phyloP scores from a whole-genome alignment of 2,329 filamentous ascomycete genomes.

The Lachnellula occidentalis region DNA sequence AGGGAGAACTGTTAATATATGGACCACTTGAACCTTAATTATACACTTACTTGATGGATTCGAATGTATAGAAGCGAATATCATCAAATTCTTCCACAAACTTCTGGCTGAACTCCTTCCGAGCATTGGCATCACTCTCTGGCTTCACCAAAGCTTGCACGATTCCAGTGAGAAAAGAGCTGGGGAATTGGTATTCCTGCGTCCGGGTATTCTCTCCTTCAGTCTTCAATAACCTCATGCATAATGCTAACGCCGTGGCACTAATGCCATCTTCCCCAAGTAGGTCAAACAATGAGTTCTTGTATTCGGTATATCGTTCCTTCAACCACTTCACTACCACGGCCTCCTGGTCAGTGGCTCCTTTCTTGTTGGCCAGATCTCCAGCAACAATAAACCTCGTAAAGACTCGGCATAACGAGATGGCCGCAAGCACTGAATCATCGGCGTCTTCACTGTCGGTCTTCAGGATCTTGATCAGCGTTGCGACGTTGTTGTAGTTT shows the following conservation, averaged over 20 bases:
- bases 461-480: constrained; percentile 57
- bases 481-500: constrained; percentile 86
- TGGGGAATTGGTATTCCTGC: constrained; percentile 65
- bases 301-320: constrained; percentile 67
- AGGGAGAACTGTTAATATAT: constrained; percentile 8
- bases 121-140: constrained; percentile 51
- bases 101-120: constrained; percentile 69
- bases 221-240: constrained; percentile 79
- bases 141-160: constrained; percentile 56
- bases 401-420: constrained; percentile 83
- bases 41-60: constrained; percentile 59
- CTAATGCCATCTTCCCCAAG: constrained; percentile 60
- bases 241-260: constrained; percentile 66
- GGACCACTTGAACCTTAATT: neutral
- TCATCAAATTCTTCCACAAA: constrained; percentile 79
- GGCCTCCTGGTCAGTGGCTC: constrained; percentile 64
- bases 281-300: constrained; percentile 53
- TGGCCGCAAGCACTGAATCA: constrained; percentile 60
- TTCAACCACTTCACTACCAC: constrained; percentile 75
- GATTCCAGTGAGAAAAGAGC: constrained; percentile 59
- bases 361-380: constrained; percentile 59
- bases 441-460: constrained; percentile 46
- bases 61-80: constrained; percentile 76
- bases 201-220: constrained; percentile 60
- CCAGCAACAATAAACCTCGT: constrained; percentile 73